Base-by-base conservation (phyloP, 2,329 filamentous ascomycete species). In the Stagonosporopsis cucurbitacearum region DNA sequence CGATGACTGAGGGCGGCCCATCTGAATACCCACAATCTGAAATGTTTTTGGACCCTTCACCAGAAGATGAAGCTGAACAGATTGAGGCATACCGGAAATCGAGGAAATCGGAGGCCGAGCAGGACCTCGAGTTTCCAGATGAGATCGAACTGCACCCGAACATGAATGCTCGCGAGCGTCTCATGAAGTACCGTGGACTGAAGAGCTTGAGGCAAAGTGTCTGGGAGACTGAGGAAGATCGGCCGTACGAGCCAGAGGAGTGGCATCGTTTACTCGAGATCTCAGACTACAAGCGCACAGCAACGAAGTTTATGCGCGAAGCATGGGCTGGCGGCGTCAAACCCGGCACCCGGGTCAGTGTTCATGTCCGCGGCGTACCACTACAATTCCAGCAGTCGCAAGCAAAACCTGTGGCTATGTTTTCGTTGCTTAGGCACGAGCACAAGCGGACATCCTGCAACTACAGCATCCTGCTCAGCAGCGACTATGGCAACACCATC, bases 1-100 rank as follows among this genome's bases (percentile, higher is more conserved):
- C 84, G 79, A 50, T 85, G 82, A 96, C 91, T 0, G 92, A 96
- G 75, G 88, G 79, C 51, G 90, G 86, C 5, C 88, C 89, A 36
- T 94, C 95, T 8, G 93, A 98, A 73, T 97, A 97, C 71, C 90
- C 93, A 1, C 90, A 95, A 70, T 96, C 92, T 1, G 95, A 97
- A 75, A 91, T 92, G 83, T 97, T 98, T 77, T 77, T 92, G 6
- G 91, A 91, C 70, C 86, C 82, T 19, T 85, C 86, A 47, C 91
- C 89, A 1, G 88, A 96, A 66, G 92, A 97, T 60, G 92, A 96
- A 69, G 89, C 90, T 2, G 84, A 88, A 66, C 88, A 96, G 71
- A 82, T 99, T 36, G 90, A 87, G 51, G 89, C 89, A 40, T 99
- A 92, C 77, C 87, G 95, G 35, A 83, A 86, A 47, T 87, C 87